Evolutionary conservation across 1,139 yeast species (phyloP).

Genomic region (Magnusiomyces sp.): DNA sequence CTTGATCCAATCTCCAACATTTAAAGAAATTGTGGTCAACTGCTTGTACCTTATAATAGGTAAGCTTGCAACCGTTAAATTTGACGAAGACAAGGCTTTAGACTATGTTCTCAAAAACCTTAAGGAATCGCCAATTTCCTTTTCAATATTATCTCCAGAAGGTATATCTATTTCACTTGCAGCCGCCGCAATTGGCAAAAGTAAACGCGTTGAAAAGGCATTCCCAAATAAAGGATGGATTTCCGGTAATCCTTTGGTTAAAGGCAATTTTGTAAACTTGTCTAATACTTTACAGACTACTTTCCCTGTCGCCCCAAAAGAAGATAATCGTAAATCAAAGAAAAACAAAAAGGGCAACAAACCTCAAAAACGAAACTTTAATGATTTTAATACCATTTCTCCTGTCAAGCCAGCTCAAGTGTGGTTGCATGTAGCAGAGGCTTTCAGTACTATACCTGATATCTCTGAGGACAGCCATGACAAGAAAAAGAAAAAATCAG

Average conservation of each 20-base stretch:
- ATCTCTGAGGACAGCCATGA: no score
- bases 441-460: no score
- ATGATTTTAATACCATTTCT: background rate
- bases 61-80: slow-evolving; percentile 23
- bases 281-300: slow-evolving; percentile 55
- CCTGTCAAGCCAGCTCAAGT: no score
- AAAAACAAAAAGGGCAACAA: slow-evolving; percentile 21
- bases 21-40: no score
- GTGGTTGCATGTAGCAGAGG: no score
- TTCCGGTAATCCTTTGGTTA: slow-evolving; percentile 59
- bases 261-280: slow-evolving; percentile 53
- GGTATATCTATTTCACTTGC: slow-evolving; percentile 68
- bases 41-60: slow-evolving; percentile 20
- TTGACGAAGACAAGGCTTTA: slow-evolving; percentile 28
- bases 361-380: slow-evolving; percentile 20
- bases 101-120: slow-evolving; percentile 36
- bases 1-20: slow-evolving; percentile 29
- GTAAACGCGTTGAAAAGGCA: no score
- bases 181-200: slow-evolving; percentile 30
- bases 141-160: slow-evolving; percentile 49
- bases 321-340: slow-evolving; percentile 12
- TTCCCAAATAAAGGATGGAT: slow-evolving; percentile 44
- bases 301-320: slow-evolving; percentile 27
- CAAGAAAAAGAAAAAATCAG: slow-evolving; percentile 26
- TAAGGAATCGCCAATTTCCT: slow-evolving; percentile 30